phyloP scores from a whole-genome alignment of 345 rosid species.

The Kernera saxatilis region DNA sequence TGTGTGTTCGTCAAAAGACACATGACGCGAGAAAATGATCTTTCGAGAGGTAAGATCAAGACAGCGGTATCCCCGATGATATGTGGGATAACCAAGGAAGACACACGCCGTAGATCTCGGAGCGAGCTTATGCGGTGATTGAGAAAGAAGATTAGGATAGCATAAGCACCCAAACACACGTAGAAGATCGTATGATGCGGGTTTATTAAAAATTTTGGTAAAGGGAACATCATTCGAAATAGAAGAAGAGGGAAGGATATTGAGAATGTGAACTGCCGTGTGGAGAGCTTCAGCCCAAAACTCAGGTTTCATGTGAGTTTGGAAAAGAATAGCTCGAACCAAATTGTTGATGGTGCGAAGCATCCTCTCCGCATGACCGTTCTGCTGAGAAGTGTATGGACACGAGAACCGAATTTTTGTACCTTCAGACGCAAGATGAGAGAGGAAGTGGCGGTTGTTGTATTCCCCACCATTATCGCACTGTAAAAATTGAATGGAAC shows the following conservation, averaged over 20 bases:
- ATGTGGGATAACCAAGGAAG: neutral
- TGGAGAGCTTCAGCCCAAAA: neutral
- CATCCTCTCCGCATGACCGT: neutral
- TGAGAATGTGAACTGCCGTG: neutral
- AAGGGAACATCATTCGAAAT: neutral
- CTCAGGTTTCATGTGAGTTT: neutral
- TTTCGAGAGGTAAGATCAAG: neutral
- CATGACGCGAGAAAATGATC: no score
- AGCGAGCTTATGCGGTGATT: neutral
- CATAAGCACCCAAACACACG: neutral
- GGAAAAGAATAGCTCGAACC: neutral
- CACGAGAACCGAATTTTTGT: neutral
- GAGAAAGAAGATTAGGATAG: neutral
- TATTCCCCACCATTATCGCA: neutral
- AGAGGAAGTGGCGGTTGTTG: neutral
- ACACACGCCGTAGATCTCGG: neutral
- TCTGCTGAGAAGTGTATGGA: neutral
- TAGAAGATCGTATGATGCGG: neutral
- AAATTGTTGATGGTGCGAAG: neutral
- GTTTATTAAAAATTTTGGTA: neutral
- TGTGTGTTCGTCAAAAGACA: no score
- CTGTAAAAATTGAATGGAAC: neutral
- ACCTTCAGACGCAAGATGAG: neutral
- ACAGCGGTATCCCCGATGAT: no score
- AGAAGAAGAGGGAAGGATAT: neutral